Evolutionary conservation across 2,329 filamentous ascomycete species (phyloP).

Genomic region (Aspergillus japonicus): DNA sequence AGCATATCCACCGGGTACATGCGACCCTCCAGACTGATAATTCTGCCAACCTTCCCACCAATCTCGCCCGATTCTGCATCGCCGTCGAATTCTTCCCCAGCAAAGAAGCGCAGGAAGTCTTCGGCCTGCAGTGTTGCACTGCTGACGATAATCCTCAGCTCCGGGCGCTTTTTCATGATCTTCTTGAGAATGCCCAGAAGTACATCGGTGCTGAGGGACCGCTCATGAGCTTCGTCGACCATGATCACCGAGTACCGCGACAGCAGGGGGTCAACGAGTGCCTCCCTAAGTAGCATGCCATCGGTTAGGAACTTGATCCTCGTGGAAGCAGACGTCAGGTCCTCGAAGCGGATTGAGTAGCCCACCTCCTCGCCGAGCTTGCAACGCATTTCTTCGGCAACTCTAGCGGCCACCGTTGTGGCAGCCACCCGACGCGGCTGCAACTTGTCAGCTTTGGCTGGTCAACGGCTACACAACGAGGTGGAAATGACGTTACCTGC

Average conservation of each 20-base stretch:
- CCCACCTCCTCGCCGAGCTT: conserved; percentile 87
- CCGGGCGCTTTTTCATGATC: conserved; percentile 73
- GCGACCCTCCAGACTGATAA: conserved; percentile 82
- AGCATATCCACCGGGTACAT: conserved; percentile 86
- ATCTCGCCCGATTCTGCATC: conserved; percentile 34
- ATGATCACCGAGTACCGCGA: conserved; percentile 94
- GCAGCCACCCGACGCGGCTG: conserved; percentile 88
- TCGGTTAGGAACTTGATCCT: conserved; percentile 95
- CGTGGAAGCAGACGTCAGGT: conserved; percentile 80
- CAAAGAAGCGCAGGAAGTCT: conserved; percentile 78
- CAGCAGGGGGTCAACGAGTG: conserved; percentile 85
- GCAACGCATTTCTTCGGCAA: conserved; percentile 85
- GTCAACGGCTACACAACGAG: not conserved
- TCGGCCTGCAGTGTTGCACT: conserved; percentile 92
- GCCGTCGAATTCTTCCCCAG: conserved; percentile 43
- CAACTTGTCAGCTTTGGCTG: conserved; percentile 10
- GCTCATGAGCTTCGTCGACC: conserved; percentile 95
- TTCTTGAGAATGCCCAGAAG: conserved; percentile 89
- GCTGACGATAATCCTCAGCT: conserved; percentile 84
- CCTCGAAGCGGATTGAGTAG: conserved; percentile 89
- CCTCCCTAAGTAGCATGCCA: conserved; percentile 85
- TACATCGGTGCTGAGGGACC: conserved; percentile 88
- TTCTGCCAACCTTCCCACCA: conserved; percentile 55
- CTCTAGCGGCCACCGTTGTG: conserved; percentile 81
- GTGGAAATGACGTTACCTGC: conserved; percentile 62